phyloP scores from a whole-genome alignment of 495 filamentous ascomycete genomes.

The Mycothermus thermophilus region DNA sequence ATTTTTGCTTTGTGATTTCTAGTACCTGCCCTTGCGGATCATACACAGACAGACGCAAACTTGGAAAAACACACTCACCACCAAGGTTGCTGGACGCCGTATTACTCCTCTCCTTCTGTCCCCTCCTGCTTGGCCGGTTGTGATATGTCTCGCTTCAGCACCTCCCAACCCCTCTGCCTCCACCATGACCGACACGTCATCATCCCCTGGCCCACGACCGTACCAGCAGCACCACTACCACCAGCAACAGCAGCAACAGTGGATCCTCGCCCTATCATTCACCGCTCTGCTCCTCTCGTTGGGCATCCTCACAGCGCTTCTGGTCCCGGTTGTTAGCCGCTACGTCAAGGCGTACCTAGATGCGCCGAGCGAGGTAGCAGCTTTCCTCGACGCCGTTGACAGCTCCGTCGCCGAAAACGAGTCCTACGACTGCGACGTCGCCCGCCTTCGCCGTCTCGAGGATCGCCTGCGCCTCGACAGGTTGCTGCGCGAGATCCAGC shows the following conservation, averaged over 20 bases:
- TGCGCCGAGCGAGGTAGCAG: conserved; percentile 34
- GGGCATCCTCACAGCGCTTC: too few relatives aligned
- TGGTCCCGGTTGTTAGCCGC: conserved; percentile 26
- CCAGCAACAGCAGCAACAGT: conserved; percentile 11
- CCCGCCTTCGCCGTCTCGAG: conserved; percentile 35
- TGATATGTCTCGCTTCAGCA: conserved; percentile 2
- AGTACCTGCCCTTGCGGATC: too few relatives aligned
- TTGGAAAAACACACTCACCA: too few relatives aligned
- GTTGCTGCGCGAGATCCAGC: conserved; percentile 41
- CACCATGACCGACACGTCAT: conserved; percentile 27
- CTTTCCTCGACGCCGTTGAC: conserved; percentile 37
- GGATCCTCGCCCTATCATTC: conserved; percentile 32
- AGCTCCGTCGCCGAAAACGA: conserved; percentile 37
- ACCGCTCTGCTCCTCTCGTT: conserved; percentile 36
- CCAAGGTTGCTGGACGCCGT: neutral
- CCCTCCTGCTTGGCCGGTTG: neutral
- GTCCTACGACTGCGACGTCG: conserved; percentile 40
- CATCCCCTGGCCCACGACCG: conserved; percentile 9
- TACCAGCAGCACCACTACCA: neutral
- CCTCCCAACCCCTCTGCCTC: too few relatives aligned
- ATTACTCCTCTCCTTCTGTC: conserved; percentile 1
- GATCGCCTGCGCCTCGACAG: conserved; percentile 38
- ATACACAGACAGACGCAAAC: too few relatives aligned
- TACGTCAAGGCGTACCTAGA: conserved; percentile 34
- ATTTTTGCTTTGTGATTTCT: too few relatives aligned